Evolutionary conservation across 495 filamentous ascomycete genomes (phyloP), one percentile per base, ranked within the genome.

Genomic region (Penicillium argentinense): DNA sequence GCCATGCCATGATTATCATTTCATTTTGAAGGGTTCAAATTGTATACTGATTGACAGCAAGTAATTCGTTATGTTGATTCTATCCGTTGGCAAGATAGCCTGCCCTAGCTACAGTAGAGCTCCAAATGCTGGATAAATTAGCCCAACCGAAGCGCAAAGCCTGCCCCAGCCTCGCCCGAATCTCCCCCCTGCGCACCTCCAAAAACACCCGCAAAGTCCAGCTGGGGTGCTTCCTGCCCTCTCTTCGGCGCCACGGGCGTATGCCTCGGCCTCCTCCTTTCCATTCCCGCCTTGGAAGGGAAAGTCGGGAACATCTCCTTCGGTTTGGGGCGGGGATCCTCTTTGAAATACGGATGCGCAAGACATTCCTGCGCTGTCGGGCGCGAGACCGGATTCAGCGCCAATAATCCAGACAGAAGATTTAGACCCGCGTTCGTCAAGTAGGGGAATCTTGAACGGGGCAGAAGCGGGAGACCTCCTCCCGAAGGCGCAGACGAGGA

Each of bases 251-350:
- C 93, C 57, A 88, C 86, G 2, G 93, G 93, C 30, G 85, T 96
- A 45, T 78, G 83, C 21, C 81, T 65, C 23, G 79, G 71, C 48
- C 89, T 73, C 56, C 91, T 66, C 60, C 84, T 87, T 77, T 98
- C 93, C 77, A 92, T 87, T 1, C 90, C 89, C 0, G 92, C 93
- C 68, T 96, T 97, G 39, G 85, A 91, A 2, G 93, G 93, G 60
- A 96, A 98, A 0, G 88, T 91, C 12, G 88, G 88, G 54, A 95
- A 91, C 85, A 95, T 87, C 53, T 83, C 86, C 62, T 84, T 84
- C 17, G 82, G 81, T 67, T 96, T 96, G 1, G 89, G 88, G 24
- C 84, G 85, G 1, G 93, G 93, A 47, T 95, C 85, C 72, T 97
- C 93, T 14, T 69, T 74, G 67, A 97, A 98, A 63, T 93, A 98